Evolutionary conservation across 345 rosid species (phyloP).

Genomic region (Lumnitzera racemosa): DNA sequence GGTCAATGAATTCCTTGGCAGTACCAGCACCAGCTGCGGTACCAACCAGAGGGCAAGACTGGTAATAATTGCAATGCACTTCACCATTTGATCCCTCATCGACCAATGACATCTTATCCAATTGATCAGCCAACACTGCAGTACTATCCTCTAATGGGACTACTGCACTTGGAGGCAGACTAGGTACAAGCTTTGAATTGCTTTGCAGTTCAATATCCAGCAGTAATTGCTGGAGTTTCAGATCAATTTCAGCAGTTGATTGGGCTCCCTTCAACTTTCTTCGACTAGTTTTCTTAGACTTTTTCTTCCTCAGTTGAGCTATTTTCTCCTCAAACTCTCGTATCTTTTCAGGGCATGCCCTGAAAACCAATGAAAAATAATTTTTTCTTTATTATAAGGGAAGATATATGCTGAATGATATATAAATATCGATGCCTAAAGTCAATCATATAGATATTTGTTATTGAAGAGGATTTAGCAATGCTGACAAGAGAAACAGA

Average conservation of each 20-base stretch:
- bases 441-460: background rate
- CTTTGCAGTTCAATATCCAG: constrained; percentile 42
- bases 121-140: constrained; percentile 5
- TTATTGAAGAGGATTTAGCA: background rate
- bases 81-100: constrained; percentile 19
- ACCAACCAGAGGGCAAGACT: constrained; percentile 6
- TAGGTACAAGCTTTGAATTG: constrained; percentile 3
- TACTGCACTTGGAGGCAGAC: constrained; percentile 20
- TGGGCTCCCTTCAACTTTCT: constrained; percentile 26
- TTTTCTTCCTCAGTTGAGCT: constrained; percentile 45
- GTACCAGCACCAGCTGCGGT: constrained; percentile 1
- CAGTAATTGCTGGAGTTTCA: constrained; percentile 46
- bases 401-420: no score
- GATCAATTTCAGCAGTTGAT: constrained; percentile 37
- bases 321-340: constrained; percentile 53
- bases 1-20: constrained; percentile 54
- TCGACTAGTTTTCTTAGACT: constrained; percentile 23
- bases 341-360: constrained; percentile 90
- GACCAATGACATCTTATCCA: constrained; percentile 9
- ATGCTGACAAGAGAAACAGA: background rate
- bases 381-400: no score
- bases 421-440: no score
- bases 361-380: constrained; percentile 7
- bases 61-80: constrained; percentile 3
- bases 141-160: constrained; percentile 17